Evolutionary conservation across 2,329 filamentous ascomycete species (phyloP).

Genomic region (Sarocladiaceae sp.): DNA sequence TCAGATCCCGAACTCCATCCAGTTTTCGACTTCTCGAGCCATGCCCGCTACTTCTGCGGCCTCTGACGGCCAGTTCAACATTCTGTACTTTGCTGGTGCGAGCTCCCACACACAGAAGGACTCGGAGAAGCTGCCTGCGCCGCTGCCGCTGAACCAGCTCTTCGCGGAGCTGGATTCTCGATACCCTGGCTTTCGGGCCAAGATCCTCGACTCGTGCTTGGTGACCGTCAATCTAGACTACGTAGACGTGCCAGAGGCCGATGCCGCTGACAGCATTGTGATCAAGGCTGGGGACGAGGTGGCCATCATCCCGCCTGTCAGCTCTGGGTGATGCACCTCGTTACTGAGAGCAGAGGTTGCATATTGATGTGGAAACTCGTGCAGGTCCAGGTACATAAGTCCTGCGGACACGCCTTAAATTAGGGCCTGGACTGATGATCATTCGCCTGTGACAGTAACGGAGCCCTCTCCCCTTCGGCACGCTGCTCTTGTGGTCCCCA

Average conservation of each 20-base stretch:
- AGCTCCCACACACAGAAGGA: constrained; percentile 64
- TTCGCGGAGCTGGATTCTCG: constrained; percentile 61
- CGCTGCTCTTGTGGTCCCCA: constrained; percentile 9
- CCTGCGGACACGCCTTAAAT: no score
- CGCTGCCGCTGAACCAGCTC: constrained; percentile 55
- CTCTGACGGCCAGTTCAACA: constrained; percentile 61
- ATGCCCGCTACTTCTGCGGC: constrained; percentile 38
- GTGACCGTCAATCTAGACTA: constrained; percentile 79
- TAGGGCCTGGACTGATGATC: constrained; percentile 1
- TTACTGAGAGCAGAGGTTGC: neutral
- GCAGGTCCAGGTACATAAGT: no score
- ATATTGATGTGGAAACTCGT: constrained; percentile 1
- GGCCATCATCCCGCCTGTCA: constrained; percentile 81
- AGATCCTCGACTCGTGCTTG: constrained; percentile 65
- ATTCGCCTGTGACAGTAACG: constrained; percentile 2
- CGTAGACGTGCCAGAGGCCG: constrained; percentile 56
- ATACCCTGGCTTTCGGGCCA: constrained; percentile 63
- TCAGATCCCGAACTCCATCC: constrained; percentile 6
- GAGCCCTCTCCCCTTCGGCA: constrained; percentile 2
- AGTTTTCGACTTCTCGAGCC: neutral
- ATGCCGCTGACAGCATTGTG: constrained; percentile 32
- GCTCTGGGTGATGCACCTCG: constrained; percentile 56
- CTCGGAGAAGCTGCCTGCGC: constrained; percentile 59
- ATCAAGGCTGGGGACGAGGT: constrained; percentile 76
- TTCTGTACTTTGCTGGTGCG: constrained; percentile 78